phyloP scores from a whole-genome alignment of 768 basidiomycete species.

The Lactarius tabidus region DNA sequence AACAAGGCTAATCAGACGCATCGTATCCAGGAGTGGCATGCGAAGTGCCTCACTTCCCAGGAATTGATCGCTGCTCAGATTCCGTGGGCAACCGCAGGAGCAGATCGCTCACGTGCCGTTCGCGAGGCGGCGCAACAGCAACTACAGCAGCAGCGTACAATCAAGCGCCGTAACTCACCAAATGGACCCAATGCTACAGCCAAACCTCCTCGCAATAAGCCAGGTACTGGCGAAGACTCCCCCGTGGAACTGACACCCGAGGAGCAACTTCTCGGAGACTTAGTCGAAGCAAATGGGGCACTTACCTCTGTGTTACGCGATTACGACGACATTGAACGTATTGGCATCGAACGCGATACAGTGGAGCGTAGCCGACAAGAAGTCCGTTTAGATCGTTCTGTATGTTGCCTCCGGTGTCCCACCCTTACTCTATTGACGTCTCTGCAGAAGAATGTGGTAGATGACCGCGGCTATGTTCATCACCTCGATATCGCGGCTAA shows the following conservation, averaged over 20 bases:
- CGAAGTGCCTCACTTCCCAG: conserved; percentile 74
- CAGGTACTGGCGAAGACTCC: conserved; percentile 23
- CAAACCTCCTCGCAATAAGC: conserved; percentile 10
- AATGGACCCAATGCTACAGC: conserved; percentile 3
- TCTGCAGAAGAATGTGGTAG: conserved; percentile 37
- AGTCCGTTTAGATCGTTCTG: conserved; percentile 59
- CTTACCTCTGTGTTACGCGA: conserved; percentile 64
- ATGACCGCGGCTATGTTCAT: conserved; percentile 33
- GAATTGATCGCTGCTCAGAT: conserved; percentile 86
- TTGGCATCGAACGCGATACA: conserved; percentile 56
- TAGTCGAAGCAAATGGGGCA: conserved; percentile 71
- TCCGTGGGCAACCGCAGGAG: conserved; percentile 83
- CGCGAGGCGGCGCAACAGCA: conserved; percentile 16
- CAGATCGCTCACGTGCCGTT: conserved; percentile 57
- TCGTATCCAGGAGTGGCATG: conserved; percentile 69
- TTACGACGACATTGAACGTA: conserved; percentile 72
- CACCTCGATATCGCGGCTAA: conserved; percentile 31
- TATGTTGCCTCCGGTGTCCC: conserved; percentile 34
- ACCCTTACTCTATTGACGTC: conserved; percentile 1
- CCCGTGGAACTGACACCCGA: conserved; percentile 57
- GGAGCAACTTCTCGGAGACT: conserved; percentile 66
- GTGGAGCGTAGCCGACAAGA: conserved; percentile 72
- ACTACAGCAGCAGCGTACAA: conserved; percentile 17
- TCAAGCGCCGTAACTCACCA: conserved; percentile 15
- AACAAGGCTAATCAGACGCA: background rate